Evolutionary conservation across 2,329 filamentous ascomycete species (phyloP).

Genomic region (Chalaropsis thielavioides): DNA sequence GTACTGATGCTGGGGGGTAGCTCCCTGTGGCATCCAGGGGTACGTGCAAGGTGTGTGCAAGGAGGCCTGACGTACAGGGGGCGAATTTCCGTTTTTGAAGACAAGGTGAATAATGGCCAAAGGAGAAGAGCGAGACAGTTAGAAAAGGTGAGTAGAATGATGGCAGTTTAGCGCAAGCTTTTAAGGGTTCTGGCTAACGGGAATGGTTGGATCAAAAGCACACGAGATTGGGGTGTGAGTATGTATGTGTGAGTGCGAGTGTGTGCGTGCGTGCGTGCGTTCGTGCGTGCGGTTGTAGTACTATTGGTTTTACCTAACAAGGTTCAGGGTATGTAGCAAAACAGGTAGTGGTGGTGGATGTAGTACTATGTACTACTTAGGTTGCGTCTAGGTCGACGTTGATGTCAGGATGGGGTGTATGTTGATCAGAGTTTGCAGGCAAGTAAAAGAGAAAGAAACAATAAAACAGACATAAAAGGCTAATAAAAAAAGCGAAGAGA

Average conservation of each 20-base stretch:
- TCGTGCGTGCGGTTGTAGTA: neutral
- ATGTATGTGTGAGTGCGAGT: neutral
- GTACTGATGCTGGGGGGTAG: constrained; percentile 1
- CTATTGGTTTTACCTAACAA: neutral
- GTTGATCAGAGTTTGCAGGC: neutral
- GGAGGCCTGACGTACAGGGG: constrained; percentile 7
- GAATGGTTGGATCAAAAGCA: neutral
- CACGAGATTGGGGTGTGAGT: neutral
- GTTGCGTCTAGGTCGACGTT: neutral
- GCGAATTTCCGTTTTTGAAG: constrained; percentile 1
- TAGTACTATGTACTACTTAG: neutral
- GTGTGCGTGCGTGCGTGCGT: neutral
- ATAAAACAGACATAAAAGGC: neutral
- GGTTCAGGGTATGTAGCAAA: constrained; percentile 1
- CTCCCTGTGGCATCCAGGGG: constrained; percentile 4
- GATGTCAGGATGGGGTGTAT: neutral
- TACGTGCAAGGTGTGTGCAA: neutral
- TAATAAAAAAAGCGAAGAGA: neutral
- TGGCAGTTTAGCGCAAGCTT: neutral
- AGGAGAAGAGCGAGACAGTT: neutral
- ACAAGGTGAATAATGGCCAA: neutral
- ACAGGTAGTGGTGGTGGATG: neutral
- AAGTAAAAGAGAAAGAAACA: neutral
- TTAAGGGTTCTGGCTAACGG: neutral
- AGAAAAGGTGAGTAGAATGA: neutral